Conservation (phyloP, 2,329 filamentous ascomycete genomes). For the Hymenoscyphus albidus region DNA sequence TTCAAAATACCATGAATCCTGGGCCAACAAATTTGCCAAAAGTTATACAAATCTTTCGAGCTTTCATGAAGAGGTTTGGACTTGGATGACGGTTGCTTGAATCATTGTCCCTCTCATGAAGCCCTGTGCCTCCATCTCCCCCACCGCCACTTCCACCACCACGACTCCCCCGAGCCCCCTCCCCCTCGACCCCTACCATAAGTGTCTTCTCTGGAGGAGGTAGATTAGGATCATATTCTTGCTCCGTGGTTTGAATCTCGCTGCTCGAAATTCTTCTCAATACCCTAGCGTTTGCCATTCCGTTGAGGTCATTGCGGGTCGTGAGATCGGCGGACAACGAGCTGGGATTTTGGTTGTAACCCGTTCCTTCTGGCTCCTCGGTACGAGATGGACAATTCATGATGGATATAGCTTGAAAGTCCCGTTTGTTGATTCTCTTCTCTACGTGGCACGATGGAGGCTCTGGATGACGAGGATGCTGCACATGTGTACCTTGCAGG, state of each 20-base stretch:
- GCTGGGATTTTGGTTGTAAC: slow-evolving; percentile 60
- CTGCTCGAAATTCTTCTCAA: slow-evolving; percentile 42
- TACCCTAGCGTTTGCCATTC: slow-evolving; percentile 54
- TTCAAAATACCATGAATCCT: slow-evolving; percentile 37
- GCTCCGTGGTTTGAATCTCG: slow-evolving; percentile 30
- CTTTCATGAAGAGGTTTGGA: slow-evolving; percentile 16
- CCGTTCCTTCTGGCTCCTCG: slow-evolving; percentile 50
- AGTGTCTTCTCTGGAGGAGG: slow-evolving; percentile 9
- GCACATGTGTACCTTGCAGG: neutral
- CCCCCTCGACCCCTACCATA: slow-evolving; percentile 4
- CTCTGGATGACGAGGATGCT: neutral
- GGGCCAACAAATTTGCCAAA: slow-evolving; percentile 51
- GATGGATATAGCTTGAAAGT: slow-evolving; percentile 11
- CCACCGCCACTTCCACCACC: slow-evolving; percentile 13
- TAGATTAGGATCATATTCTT: slow-evolving; percentile 16
- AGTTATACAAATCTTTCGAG: slow-evolving; percentile 21
- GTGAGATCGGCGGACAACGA: slow-evolving; percentile 56
- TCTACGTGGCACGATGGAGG: neutral
- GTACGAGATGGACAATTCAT: slow-evolving; percentile 66
- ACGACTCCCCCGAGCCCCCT: slow-evolving; percentile 5
- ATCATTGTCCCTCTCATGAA: slow-evolving; percentile 6
- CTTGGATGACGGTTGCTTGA: neutral
- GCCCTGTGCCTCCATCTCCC: slow-evolving; percentile 6
- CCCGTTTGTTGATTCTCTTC: neutral
- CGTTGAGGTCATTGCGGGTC: slow-evolving; percentile 58